Conservation (phyloP, 768 basidiomycete genomes). For the Podaxis mareebaensis region DNA sequence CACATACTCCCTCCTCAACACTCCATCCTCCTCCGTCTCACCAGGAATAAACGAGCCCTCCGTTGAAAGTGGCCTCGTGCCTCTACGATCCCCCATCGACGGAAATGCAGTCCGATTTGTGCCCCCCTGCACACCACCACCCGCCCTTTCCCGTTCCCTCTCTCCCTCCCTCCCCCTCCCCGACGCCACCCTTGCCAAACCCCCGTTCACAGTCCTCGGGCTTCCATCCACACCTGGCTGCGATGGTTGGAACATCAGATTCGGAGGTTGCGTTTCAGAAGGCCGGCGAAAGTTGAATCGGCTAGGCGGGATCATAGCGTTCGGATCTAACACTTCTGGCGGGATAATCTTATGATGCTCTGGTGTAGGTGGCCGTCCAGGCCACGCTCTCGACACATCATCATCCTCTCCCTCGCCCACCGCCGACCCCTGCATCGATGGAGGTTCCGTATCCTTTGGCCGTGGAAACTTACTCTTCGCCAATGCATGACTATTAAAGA, state of each 20-base stretch:
- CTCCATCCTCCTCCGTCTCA: slow-evolving; percentile 81
- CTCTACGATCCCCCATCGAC: slow-evolving; percentile 20
- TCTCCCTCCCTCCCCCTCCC: background rate
- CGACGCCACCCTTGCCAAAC: slow-evolving; percentile 20
- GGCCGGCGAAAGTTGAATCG: slow-evolving; percentile 68
- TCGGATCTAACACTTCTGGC: slow-evolving; percentile 78
- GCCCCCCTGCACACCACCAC: background rate
- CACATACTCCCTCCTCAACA: slow-evolving; percentile 86
- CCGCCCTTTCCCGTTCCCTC: background rate
- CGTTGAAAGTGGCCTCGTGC: slow-evolving; percentile 41
- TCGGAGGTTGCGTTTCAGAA: slow-evolving; percentile 22
- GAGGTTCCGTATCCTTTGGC: slow-evolving; percentile 39
- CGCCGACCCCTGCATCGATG: slow-evolving; percentile 17
- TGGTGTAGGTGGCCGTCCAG: slow-evolving; percentile 52
- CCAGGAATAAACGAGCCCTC: slow-evolving; percentile 76
- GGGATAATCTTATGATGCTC: slow-evolving; percentile 75
- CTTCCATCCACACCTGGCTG: slow-evolving; percentile 24
- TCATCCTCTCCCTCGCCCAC: slow-evolving; percentile 25
- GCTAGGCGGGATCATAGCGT: slow-evolving; percentile 80
- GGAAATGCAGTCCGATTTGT: slow-evolving; percentile 11
- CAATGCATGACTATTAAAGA: slow-evolving; percentile 81
- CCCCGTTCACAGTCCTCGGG: slow-evolving; percentile 21
- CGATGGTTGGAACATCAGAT: background rate
- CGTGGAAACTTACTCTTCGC: slow-evolving; percentile 78
- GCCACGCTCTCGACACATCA: slow-evolving; percentile 30